Base-by-base conservation (phyloP, 495 filamentous ascomycete genomes). In the Talaromyces stipitatus region DNA sequence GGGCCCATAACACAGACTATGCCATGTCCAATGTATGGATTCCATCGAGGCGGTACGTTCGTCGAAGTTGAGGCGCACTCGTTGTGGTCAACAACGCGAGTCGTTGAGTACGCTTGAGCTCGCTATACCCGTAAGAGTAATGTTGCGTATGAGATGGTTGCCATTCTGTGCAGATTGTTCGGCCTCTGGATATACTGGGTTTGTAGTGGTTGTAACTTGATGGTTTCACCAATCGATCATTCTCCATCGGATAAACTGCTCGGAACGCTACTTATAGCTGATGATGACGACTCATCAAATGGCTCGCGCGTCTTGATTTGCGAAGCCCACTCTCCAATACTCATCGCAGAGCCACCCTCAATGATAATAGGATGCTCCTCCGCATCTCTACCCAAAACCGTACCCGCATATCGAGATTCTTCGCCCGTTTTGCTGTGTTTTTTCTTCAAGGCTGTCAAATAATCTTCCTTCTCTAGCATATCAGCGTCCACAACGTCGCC, bases 341-440 rank as follows among this genome's bases (percentile, higher is more conserved):
- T 88, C 28, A 80, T 82, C 18, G 76, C 79, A 14, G 78, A 70
- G 27, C 88, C 86, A 27, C 90, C 90, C 62, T 94, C 90, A 30
- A 92, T 82, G 45, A 77, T 69, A 22, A 92, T 65, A 2, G 82
- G 78, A 61, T 82, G 81, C 33, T 86, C 84, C 56, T 91, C 87
- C 24, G 77, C 80, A 46, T 70, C 69, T 60, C 83, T 84, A 2
- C 91, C 91, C 10, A 97, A 69, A 0, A 90, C 77, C 4, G 91
- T 95, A 2, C 89, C 89, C 29, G 84, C 78, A 68, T 85, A 95
- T 59, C 91, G 81, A 9, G 86, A 83, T 59, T 92, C 89, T 60
- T 94, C 89, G 29, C 85, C 85, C 3, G 83, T 88, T 64, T 91
- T 92, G 69, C 82, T 89, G 67, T 92, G 87, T 58, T 91, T 92